Evolutionary conservation across 345 rosid species (phyloP).

Genomic region (rapeseed (Brassica napus)): Da-Ae NC_063450.1:34714501-34715000

Average conservation of each 20-base stretch:
- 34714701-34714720: not conserved
- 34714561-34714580: not conserved
- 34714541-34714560: not conserved
- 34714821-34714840: slow-evolving; percentile 98
- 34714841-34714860: slow-evolving; percentile 62
- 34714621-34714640: not conserved
- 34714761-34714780: slow-evolving; percentile 86
- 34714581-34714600: not conserved
- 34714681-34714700: not conserved
- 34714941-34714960: not conserved
- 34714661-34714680: not conserved
- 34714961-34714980: not conserved
- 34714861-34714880: not conserved
- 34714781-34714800: slow-evolving; percentile 84
- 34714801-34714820: slow-evolving; percentile 99
- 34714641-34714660: not conserved
- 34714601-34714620: not conserved
- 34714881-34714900: not conserved
- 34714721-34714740: slow-evolving; percentile 73
- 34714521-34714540: not conserved
- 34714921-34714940: not conserved
- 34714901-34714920: not conserved
- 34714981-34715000: not conserved
- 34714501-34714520: not conserved
- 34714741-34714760: slow-evolving; percentile 96